These are phyloP conservation scores for Lachnellula hyalina DNA, from an alignment of 2,329 filamentous ascomycete genomes.

Conservation along the genomic window DNA sequence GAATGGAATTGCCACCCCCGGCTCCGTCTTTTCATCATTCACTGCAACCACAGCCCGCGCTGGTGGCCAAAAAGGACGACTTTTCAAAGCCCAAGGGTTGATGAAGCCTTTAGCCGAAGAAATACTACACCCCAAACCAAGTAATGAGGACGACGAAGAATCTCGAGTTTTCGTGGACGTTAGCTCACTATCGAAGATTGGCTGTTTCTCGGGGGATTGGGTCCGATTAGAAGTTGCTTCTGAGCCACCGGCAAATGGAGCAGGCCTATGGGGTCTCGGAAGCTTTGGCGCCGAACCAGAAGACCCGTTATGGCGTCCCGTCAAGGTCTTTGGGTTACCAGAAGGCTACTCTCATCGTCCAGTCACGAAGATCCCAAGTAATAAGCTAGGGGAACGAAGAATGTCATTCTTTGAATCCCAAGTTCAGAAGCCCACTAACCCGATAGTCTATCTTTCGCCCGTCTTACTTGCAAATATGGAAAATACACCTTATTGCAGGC, in stretches of 20 bases:
- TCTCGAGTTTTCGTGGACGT: constrained; percentile 88
- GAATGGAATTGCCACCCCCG: constrained; percentile 75
- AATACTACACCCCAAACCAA: constrained; percentile 77
- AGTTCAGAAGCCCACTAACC: constrained; percentile 53
- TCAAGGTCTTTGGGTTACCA: constrained; percentile 82
- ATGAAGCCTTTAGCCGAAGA: constrained; percentile 67
- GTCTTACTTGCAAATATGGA: constrained; percentile 82
- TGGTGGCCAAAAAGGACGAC: constrained; percentile 65
- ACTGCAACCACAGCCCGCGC: constrained; percentile 77
- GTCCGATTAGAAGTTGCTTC: constrained; percentile 74
- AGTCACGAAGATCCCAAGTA: constrained; percentile 55
- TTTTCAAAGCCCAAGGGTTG: constrained; percentile 80
- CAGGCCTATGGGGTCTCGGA: constrained; percentile 61
- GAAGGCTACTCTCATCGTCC: constrained; percentile 63
- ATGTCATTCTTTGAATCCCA: constrained; percentile 65
- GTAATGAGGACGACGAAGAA: constrained; percentile 74
- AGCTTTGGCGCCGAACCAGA: constrained; percentile 62
- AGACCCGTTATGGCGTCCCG: constrained; percentile 68
- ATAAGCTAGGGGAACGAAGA: constrained; percentile 45
- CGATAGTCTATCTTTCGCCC: constrained; percentile 72
- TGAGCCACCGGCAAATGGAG: constrained; percentile 64
- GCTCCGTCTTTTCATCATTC: constrained; percentile 83
- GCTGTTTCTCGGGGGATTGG: constrained; percentile 98
- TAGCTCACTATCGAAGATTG: constrained; percentile 76
- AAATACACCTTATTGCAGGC: constrained; percentile 69